A percentile compares a stretch with the other conserved stretches of the same genome.
Evolutionary conservation across 805 yeast genomes (phyloP).

Genomic region (Lipomyces mesembrius): DNA sequence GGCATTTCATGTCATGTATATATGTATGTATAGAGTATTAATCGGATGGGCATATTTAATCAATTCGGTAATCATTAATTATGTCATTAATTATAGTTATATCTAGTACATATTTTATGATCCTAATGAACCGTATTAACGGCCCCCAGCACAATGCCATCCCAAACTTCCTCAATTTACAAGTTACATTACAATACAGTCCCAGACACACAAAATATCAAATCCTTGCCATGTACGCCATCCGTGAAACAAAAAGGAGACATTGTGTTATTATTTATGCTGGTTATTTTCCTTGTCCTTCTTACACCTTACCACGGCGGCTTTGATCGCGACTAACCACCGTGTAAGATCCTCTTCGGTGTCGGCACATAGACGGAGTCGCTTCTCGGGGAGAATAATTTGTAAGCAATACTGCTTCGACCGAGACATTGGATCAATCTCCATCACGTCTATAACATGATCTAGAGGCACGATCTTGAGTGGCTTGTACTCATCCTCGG

Average conservation of each 20-base stretch:
- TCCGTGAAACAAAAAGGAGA: conserved; percentile 1
- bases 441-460: conserved; percentile 55
- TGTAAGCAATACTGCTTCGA: conserved; percentile 54
- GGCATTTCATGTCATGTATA: not conserved
- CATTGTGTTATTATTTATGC: not conserved
- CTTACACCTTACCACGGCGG: conserved; percentile 28
- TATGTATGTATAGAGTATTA: not conserved
- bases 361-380: conserved; percentile 52
- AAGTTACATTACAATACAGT: not conserved
- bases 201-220: not conserved
- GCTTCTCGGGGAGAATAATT: conserved; percentile 53
- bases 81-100: not conserved
- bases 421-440: conserved; percentile 54
- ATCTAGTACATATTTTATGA: not conserved
- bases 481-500: conserved; percentile 40
- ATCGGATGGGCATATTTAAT: not conserved
- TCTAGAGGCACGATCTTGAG: conserved; percentile 47
- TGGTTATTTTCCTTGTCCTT: conserved; percentile 6
- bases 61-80: not conserved
- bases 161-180: not conserved
- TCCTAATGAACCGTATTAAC: not conserved
- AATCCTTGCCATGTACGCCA: not conserved
- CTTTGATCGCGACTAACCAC: conserved; percentile 56
- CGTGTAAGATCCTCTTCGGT: conserved; percentile 54
- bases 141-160: not conserved